Conservation (phyloP, 2,329 filamentous ascomycete species). For the Boeremia lycopersici region DNA sequence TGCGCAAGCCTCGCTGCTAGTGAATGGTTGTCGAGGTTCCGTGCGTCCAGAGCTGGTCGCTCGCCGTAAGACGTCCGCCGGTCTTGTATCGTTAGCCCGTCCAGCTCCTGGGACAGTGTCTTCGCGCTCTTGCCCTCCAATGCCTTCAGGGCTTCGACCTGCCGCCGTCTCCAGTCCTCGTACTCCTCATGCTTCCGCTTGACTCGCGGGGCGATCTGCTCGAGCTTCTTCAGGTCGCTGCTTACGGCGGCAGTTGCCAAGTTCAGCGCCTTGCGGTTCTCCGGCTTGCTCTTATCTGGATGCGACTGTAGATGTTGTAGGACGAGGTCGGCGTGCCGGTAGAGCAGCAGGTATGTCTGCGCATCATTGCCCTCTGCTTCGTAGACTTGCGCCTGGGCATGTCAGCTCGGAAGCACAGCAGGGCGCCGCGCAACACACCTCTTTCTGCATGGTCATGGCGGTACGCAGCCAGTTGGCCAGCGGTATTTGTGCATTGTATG, state of each 20-base stretch:
- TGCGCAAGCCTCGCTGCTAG: constrained; percentile 36
- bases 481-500: constrained; percentile 77
- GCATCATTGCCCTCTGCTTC: constrained; percentile 83
- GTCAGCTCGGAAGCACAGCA: constrained; percentile 2
- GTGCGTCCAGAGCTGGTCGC: constrained; percentile 8
- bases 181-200: constrained; percentile 67
- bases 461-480: constrained; percentile 83
- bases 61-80: constrained; percentile 29
- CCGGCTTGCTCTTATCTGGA: constrained; percentile 72
- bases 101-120: constrained; percentile 29
- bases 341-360: constrained; percentile 88
- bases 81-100: constrained; percentile 20
- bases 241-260: constrained; percentile 67
- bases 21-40: constrained; percentile 23
- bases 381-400: constrained; percentile 76
- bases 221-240: constrained; percentile 71
- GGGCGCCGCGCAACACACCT: constrained; percentile 62
- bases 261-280: constrained; percentile 60
- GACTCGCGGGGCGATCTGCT: constrained; percentile 79
- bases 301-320: constrained; percentile 76
- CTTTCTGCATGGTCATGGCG: constrained; percentile 77
- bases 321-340: constrained; percentile 85
- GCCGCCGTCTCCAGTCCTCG: constrained; percentile 32
- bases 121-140: constrained; percentile 30
- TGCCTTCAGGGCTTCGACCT: constrained; percentile 32